Conservation (phyloP, 805 yeast genomes). For the Priceomyces haplophilus region DNA sequence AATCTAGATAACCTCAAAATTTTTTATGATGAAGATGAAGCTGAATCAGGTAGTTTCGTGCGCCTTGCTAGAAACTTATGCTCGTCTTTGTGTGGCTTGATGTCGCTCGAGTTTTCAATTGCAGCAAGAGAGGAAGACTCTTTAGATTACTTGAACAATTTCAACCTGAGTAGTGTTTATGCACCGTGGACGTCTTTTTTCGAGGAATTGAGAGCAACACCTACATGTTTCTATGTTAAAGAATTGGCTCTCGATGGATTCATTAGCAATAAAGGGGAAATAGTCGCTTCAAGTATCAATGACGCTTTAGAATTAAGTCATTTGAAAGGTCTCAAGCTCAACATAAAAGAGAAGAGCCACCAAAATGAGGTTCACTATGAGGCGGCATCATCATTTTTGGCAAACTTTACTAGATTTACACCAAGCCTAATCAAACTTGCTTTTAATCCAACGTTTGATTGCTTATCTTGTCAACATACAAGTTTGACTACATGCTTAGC, state of each 20-base stretch:
- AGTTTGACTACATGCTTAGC: constrained; percentile 7
- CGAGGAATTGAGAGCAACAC: constrained; percentile 4
- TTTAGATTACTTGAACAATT: constrained; percentile 15
- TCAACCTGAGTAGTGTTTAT: constrained; percentile 10
- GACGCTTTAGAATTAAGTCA: constrained; percentile 12
- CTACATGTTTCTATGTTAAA: constrained; percentile 6
- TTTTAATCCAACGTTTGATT: constrained; percentile 18
- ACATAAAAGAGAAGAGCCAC: constrained; percentile 22
- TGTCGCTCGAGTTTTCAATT: constrained; percentile 16
- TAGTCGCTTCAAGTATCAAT: constrained; percentile 9
- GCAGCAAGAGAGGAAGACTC: constrained; percentile 8
- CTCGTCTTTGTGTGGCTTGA: constrained; percentile 6
- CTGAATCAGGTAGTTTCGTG: not conserved
- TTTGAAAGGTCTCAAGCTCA: constrained; percentile 13
- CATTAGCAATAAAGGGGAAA: constrained; percentile 13
- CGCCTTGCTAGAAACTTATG: constrained; percentile 10
- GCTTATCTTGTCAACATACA: constrained; percentile 18
- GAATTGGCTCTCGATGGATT: constrained; percentile 22
- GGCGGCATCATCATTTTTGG: constrained; percentile 11
- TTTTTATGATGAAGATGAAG: constrained; percentile 10
- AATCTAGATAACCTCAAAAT: constrained; percentile 13
- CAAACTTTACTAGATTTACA: constrained; percentile 9
- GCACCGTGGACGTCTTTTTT: constrained; percentile 24
- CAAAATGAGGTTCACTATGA: constrained; percentile 14
- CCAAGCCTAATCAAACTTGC: constrained; percentile 9